A percentile compares a stretch with the other conserved stretches of the same genome.
Evolutionary conservation across 1,139 yeast genomes (phyloP).

Genomic region (Yamadazyma taylorii): DNA sequence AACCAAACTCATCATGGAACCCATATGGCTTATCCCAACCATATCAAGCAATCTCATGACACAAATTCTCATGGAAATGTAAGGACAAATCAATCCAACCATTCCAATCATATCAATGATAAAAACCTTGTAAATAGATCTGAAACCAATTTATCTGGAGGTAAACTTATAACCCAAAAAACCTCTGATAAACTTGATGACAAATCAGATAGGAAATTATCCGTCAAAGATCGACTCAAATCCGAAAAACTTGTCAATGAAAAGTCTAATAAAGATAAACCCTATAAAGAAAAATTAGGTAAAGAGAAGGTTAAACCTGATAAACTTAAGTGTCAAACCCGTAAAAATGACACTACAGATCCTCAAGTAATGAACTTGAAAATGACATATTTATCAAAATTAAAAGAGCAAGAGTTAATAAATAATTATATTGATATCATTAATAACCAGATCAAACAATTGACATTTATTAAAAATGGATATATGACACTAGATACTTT

Average conservation of each 20-base stretch:
- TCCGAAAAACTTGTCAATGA: neutral
- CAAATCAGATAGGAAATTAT: neutral
- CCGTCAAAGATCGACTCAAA: neutral
- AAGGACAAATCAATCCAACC: too few species aligned
- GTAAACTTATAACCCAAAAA: too few species aligned
- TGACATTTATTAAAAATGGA: constrained; percentile 47
- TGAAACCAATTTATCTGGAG: too few species aligned
- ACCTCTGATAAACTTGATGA: too few species aligned
- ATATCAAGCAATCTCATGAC: too few species aligned
- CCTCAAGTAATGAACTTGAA: constrained; percentile 28
- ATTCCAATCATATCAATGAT: too few species aligned
- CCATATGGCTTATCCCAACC: too few species aligned
- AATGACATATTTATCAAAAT: constrained; percentile 35
- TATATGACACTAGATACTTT: constrained; percentile 48
- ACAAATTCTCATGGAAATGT: too few species aligned
- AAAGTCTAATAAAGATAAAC: neutral
- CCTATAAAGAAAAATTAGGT: neutral
- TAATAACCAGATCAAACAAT: constrained; percentile 46
- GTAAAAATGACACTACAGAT: neutral
- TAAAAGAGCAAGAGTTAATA: constrained; percentile 47
- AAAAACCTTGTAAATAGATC: too few species aligned
- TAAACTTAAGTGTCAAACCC: constrained; percentile 1
- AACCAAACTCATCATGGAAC: too few species aligned
- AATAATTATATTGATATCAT: constrained; percentile 46
- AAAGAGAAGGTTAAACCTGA: constrained; percentile 3